A percentile compares a stretch with the other conserved stretches of the same genome.
phyloP scores from a whole-genome alignment of 768 basidiomycete genomes.

The Phaeotremella skinneri region DNA sequence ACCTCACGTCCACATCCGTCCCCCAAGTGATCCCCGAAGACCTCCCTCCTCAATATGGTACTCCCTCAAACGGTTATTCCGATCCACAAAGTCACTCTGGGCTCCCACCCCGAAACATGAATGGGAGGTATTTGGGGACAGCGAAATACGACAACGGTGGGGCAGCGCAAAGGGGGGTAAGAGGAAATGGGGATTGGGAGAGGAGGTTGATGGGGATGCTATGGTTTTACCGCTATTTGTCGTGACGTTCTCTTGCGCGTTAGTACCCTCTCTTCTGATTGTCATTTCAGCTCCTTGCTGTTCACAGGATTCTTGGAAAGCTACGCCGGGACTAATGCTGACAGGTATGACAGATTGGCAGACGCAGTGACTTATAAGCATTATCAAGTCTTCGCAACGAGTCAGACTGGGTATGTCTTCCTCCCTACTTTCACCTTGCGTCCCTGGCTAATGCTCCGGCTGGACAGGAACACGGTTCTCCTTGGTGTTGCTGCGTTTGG shows the following conservation, averaged over 20 bases:
- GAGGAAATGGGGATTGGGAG: neutral
- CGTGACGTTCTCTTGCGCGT: slow-evolving; percentile 36
- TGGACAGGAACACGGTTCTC: slow-evolving; percentile 24
- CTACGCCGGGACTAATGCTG: slow-evolving; percentile 3
- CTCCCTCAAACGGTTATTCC: too few relatives aligned
- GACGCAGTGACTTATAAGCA: slow-evolving; percentile 21
- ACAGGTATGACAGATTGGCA: slow-evolving; percentile 15
- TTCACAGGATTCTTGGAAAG: too few relatives aligned
- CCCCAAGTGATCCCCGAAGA: too few relatives aligned
- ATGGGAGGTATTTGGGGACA: too few relatives aligned
- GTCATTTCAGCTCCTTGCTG: too few relatives aligned
- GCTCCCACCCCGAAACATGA: too few relatives aligned
- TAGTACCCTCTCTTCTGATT: too few relatives aligned
- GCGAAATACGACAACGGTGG: neutral
- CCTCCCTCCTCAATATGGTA: too few relatives aligned
- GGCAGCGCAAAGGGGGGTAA: neutral
- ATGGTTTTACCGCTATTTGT: slow-evolving; percentile 27
- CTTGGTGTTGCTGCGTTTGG: slow-evolving; percentile 19
- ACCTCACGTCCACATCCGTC: too few relatives aligned
- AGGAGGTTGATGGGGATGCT: slow-evolving; percentile 14
- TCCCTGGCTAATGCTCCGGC: neutral
- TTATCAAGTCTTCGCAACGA: slow-evolving; percentile 32
- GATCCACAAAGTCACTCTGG: too few relatives aligned
- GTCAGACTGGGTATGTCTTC: slow-evolving; percentile 28
- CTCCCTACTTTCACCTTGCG: neutral